Evolutionary conservation across 805 yeast genomes (phyloP).

Genomic region (Metschnikowia gruessii): DNA sequence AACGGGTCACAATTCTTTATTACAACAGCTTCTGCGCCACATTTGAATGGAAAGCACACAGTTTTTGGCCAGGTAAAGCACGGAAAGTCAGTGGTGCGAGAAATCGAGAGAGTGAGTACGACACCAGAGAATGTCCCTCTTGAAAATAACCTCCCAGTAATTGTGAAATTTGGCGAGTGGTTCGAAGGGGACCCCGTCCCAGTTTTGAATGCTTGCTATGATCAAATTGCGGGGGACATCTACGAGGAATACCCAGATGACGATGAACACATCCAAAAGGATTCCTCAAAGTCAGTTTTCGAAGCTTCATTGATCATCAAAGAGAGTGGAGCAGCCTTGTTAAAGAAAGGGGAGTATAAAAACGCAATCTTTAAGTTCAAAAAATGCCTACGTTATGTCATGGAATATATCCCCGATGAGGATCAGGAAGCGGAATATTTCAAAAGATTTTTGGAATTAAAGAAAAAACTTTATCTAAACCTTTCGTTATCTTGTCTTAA

Average conservation of each 20-base stretch:
- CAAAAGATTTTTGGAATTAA: constrained; percentile 47
- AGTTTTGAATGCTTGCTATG: constrained; percentile 59
- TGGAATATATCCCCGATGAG: constrained; percentile 68
- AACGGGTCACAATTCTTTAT: constrained; percentile 72
- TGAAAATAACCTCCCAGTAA: constrained; percentile 42
- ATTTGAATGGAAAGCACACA: constrained; percentile 71
- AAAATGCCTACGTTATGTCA: constrained; percentile 65
- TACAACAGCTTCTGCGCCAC: constrained; percentile 66
- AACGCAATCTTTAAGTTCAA: constrained; percentile 61
- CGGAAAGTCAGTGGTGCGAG: constrained; percentile 69
- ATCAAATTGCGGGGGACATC: constrained; percentile 61
- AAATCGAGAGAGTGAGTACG: constrained; percentile 50
- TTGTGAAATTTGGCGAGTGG: constrained; percentile 66
- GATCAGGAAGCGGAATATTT: constrained; percentile 57
- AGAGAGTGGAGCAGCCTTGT: constrained; percentile 60
- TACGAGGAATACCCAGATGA: constrained; percentile 81
- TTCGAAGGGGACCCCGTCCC: constrained; percentile 50
- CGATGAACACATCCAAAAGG: constrained; percentile 54
- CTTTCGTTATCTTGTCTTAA: constrained; percentile 55
- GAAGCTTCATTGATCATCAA: constrained; percentile 56
- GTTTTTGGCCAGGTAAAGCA: constrained; percentile 69
- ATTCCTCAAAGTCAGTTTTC: constrained; percentile 52
- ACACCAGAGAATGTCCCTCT: constrained; percentile 42
- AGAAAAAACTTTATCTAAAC: constrained; percentile 55
- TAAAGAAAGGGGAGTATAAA: constrained; percentile 48